A percentile compares a stretch with the other conserved stretches of the same genome.
Conservation (phyloP, 2,329 filamentous ascomycete species). For the Biscogniauxia sp. region DNA sequence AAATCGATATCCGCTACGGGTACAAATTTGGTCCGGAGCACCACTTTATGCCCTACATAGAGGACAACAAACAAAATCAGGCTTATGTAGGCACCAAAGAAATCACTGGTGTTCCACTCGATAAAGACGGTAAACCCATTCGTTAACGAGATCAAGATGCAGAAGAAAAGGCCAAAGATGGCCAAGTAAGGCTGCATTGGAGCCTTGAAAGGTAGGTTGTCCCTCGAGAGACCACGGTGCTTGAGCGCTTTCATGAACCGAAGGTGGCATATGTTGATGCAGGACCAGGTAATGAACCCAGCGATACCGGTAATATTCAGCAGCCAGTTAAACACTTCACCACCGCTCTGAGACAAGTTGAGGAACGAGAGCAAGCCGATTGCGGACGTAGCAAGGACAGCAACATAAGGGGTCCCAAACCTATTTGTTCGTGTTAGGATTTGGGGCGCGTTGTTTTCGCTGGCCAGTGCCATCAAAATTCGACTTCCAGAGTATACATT, state of each 20-base stretch:
- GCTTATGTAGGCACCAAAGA: slow-evolving; percentile 65
- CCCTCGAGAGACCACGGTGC: slow-evolving; percentile 55
- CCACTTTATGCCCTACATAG: slow-evolving; percentile 59
- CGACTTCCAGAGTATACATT: slow-evolving; percentile 73
- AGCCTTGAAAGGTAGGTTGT: slow-evolving; percentile 58
- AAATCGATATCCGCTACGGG: slow-evolving; percentile 29
- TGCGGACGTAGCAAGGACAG: slow-evolving; percentile 54
- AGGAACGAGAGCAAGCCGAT: slow-evolving; percentile 67
- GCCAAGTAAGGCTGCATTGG: slow-evolving; percentile 63
- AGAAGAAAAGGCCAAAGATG: slow-evolving; percentile 66
- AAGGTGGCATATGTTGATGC: slow-evolving; percentile 63
- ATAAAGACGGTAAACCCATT: slow-evolving; percentile 70
- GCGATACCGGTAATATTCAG: slow-evolving; percentile 68
- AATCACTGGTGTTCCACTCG: slow-evolving; percentile 56
- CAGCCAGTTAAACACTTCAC: slow-evolving; percentile 68
- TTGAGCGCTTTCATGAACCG: slow-evolving; percentile 61
- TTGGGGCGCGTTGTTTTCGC: slow-evolving; percentile 60
- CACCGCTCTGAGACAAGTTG: slow-evolving; percentile 58
- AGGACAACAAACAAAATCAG: slow-evolving; percentile 61
- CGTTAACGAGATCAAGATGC: slow-evolving; percentile 61
- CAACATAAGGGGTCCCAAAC: slow-evolving; percentile 60
- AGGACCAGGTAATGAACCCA: slow-evolving; percentile 69
- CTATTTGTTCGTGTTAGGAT: slow-evolving; percentile 59
- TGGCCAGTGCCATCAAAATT: slow-evolving; percentile 64
- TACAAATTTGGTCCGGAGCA: slow-evolving; percentile 27